Evolutionary conservation across 2,329 filamentous ascomycete genomes (phyloP), one percentile per base, ranked within the genome.

Genomic region (Verticillium nonalfalfae): DNA sequence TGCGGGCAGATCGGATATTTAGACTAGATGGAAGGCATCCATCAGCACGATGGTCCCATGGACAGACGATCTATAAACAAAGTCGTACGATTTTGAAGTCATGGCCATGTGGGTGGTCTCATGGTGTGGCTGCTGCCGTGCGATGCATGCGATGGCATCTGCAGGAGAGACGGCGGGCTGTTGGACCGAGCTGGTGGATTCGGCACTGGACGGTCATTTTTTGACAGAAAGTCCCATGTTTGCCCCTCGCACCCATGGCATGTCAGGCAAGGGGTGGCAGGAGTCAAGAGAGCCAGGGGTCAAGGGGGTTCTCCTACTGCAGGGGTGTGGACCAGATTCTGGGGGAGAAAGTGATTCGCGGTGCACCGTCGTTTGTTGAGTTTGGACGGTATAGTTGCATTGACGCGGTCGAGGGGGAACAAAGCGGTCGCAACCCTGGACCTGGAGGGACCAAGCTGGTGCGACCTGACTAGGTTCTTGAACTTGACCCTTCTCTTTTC

Each of bases 11-110:
- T 52, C 45, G 45, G 45, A 52, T 52, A 52, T 52, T 59, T 63
- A 61, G 58, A 61, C 58, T 64, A 58, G 45, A 26, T 52, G 45
- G 10, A 52, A 52, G 18, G 45, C 45, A 11, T 3, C 3, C 45
- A 52, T 13, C 34, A 59, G 36, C 34, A 26, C 59, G 52, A 61
- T 26, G 18, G 45, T 52, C 60, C 59, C 62, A 64, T 61, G 39
- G 61, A 64, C 62, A 63, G 62, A 56, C 63, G 62, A 64, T 64
- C 61, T 61, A 56, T 63, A 63, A 64, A 64, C 62, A 64, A 38
- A 34, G 61, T 64, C 62, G 62, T 64, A 64, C 62, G 62, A 64
- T 54, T 64, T 40, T 63, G 61, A 63, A 59, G 59, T 61, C 26
- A 59, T 58, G 62, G 39, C 36, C 50, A 38, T 59, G 57, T 56